These are phyloP conservation scores for Talaromyces nanjingensis DNA, from an alignment of 495 filamentous ascomycete genomes.

Conservation along the genomic window DNA sequence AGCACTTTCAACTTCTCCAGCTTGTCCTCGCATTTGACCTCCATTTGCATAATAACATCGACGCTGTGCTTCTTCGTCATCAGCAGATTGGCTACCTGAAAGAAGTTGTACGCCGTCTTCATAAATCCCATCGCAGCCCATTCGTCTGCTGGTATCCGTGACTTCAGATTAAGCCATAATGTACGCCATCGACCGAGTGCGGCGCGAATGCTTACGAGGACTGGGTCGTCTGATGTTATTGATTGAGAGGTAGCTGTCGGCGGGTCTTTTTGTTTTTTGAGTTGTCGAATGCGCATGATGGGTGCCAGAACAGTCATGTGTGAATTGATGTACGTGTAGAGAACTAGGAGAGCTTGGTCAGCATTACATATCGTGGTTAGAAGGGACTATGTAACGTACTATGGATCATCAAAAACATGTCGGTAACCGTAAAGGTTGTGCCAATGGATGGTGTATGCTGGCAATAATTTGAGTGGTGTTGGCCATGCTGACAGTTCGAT, in stretches of 20 bases:
- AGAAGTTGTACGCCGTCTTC: slow-evolving; percentile 40
- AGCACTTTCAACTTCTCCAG: slow-evolving; percentile 37
- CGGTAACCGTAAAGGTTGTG: slow-evolving; percentile 25
- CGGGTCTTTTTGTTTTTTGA: slow-evolving; percentile 13
- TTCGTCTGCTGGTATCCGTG: slow-evolving; percentile 25
- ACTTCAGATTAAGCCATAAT: slow-evolving; percentile 29
- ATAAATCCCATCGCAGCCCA: slow-evolving; percentile 42
- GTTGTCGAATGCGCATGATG: slow-evolving; percentile 15
- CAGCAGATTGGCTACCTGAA: slow-evolving; percentile 38
- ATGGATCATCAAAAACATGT: slow-evolving; percentile 42
- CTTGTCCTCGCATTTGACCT: slow-evolving; percentile 43
- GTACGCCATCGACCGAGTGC: slow-evolving; percentile 34
- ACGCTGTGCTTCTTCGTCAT: slow-evolving; percentile 42
- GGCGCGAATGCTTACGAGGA: slow-evolving; percentile 24
- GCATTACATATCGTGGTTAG: not conserved
- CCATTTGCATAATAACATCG: slow-evolving; percentile 41
- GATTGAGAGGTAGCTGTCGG: slow-evolving; percentile 17
- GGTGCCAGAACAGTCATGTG: slow-evolving; percentile 37
- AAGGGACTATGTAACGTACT: slow-evolving; percentile 18
- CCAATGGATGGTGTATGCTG: not conserved
- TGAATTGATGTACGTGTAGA: slow-evolving; percentile 39
- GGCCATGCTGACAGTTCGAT: not conserved
- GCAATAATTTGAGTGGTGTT: not conserved
- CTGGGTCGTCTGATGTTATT: slow-evolving; percentile 25
- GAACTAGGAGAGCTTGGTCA: slow-evolving; percentile 15